Percentiles rank a stretch among this genome's conserved stretches.
These are phyloP conservation scores for Colletotrichum aenigma DNA, from an alignment of 2,329 filamentous ascomycete genomes.

Conservation along the genomic window DNA sequence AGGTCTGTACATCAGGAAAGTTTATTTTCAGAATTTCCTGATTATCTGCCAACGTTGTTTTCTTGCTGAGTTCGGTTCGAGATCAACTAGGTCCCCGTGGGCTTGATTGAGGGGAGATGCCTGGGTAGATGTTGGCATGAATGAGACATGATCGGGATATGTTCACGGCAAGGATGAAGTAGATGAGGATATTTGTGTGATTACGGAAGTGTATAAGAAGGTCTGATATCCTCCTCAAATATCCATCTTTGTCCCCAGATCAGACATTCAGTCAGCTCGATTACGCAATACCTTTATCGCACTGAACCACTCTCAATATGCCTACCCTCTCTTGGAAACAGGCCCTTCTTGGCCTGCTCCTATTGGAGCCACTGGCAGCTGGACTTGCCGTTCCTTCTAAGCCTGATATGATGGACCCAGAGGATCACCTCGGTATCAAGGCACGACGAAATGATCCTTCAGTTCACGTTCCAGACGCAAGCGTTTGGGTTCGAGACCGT, in stretches of 20 bases:
- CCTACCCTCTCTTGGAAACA: background rate
- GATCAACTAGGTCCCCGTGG: background rate
- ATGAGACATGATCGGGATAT: background rate
- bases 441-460: background rate
- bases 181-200: background rate
- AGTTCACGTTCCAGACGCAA: background rate
- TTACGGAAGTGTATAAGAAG: background rate
- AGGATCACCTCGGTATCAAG: background rate
- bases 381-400: background rate
- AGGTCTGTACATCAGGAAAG: background rate
- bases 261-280: background rate
- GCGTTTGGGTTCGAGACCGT: background rate
- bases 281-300: no score
- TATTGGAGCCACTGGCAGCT: background rate
- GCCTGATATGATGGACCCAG: no score
- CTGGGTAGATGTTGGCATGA: background rate
- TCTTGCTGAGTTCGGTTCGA: background rate
- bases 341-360: background rate
- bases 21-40: background rate
- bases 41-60: background rate
- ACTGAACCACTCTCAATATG: background rate
- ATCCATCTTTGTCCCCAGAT: rapidly evolving
- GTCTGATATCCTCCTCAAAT: background rate
- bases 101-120: background rate
- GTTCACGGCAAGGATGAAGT: background rate